Percentiles rank a stretch among this genome's conserved stretches.
Conservation (phyloP, 2,329 filamentous ascomycete species). For the Aspergillus sp. region DNA sequence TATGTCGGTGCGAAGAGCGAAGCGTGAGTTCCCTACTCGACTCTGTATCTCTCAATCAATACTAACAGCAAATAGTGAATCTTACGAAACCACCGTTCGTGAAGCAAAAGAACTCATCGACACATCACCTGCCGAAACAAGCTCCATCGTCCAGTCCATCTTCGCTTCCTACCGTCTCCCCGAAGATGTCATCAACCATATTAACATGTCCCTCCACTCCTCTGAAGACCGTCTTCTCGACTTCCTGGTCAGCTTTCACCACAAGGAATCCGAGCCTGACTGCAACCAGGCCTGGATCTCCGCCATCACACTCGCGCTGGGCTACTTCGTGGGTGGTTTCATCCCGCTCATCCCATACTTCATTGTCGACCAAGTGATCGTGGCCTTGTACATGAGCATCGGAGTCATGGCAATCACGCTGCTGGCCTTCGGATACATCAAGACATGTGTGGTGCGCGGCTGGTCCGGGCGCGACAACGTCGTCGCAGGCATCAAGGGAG, state of each 20-base stretch:
- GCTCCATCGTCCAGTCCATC: slow-evolving; percentile 42
- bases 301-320: slow-evolving; percentile 66
- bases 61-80: slow-evolving; percentile 35
- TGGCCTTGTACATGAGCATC: slow-evolving; percentile 54
- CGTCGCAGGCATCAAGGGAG: slow-evolving; percentile 59
- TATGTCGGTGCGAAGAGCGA: slow-evolving; percentile 64
- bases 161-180: slow-evolving; percentile 48
- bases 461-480: slow-evolving; percentile 51
- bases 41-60: background rate
- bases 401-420: slow-evolving; percentile 46
- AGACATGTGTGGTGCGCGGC: slow-evolving; percentile 50
- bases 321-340: slow-evolving; percentile 70
- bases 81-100: slow-evolving; percentile 49
- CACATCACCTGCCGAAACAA: slow-evolving; percentile 40
- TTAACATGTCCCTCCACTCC: slow-evolving; percentile 39
- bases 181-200: slow-evolving; percentile 35
- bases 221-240: slow-evolving; percentile 45
- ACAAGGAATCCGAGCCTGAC: slow-evolving; percentile 48
- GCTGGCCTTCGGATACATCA: slow-evolving; percentile 46
- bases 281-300: slow-evolving; percentile 53
- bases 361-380: slow-evolving; percentile 50
- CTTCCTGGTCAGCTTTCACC: slow-evolving; percentile 53
- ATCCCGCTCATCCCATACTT: slow-evolving; percentile 74
- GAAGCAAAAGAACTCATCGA: slow-evolving; percentile 47
- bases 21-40: slow-evolving; percentile 40